Evolutionary conservation across 75 land plant genomes (phyloP).

Genomic region (Selaginella moellendorffii): DNA sequence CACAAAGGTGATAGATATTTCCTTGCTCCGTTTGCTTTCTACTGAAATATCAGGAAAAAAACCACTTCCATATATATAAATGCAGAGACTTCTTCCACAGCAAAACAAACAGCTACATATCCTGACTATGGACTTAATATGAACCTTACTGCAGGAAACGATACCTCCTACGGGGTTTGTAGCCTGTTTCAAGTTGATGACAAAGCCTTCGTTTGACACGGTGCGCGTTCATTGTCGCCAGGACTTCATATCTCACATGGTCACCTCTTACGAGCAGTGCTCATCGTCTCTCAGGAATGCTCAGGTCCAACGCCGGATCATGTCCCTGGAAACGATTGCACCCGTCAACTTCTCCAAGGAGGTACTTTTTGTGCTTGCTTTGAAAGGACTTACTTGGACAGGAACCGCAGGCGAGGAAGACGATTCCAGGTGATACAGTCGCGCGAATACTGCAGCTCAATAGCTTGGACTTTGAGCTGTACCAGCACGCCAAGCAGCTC

Average conservation of each 20-base stretch:
- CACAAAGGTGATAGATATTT: background rate
- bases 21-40: background rate
- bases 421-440: constrained; percentile 39
- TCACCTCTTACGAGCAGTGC: constrained; percentile 41
- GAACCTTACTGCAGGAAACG: background rate
- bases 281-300: constrained; percentile 25
- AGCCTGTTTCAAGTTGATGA: too few species aligned
- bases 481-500: constrained; percentile 49
- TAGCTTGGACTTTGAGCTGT: constrained; percentile 68
- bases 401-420: constrained; percentile 44
- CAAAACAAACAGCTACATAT: background rate
- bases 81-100: background rate
- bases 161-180: background rate
- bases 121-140: background rate
- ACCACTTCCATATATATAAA: background rate
- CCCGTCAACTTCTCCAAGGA: constrained; percentile 68
- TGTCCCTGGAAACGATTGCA: constrained; percentile 36
- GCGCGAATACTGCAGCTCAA: constrained; percentile 48
- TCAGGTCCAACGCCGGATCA: constrained; percentile 40
- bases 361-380: constrained; percentile 26
- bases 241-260: background rate
- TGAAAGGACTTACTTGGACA: background rate
- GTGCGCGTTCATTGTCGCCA: too few species aligned
- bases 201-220: too few species aligned
- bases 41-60: too few species aligned